These are phyloP conservation scores for Cyberlindnera bimundalis DNA, from an alignment of 805 yeast species.

Conservation along the genomic window DNA sequence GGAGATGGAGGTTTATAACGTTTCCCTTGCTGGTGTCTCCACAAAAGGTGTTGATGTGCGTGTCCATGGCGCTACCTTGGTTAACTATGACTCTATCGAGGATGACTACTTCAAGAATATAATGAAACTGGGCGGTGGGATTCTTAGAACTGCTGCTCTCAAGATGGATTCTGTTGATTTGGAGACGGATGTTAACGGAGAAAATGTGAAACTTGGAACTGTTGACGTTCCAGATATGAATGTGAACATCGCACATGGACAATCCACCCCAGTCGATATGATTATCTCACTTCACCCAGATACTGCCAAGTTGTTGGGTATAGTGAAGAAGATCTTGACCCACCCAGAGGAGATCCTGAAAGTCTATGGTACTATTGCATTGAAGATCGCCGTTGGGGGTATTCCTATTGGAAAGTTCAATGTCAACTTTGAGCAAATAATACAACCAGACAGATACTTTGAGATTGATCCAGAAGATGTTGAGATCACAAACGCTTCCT, in stretches of 20 bases:
- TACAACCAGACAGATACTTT: slow-evolving; percentile 26
- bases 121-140: slow-evolving; percentile 33
- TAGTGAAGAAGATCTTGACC: slow-evolving; percentile 31
- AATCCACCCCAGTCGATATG: slow-evolving; percentile 27
- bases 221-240: slow-evolving; percentile 33
- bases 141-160: slow-evolving; percentile 28
- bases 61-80: slow-evolving; percentile 30
- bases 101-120: slow-evolving; percentile 25
- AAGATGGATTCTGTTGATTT: slow-evolving; percentile 32
- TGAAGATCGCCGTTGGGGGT: slow-evolving; percentile 32
- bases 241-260: slow-evolving; percentile 30
- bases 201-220: slow-evolving; percentile 30
- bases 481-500: slow-evolving; percentile 23
- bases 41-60: slow-evolving; percentile 32
- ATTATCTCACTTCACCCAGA: slow-evolving; percentile 33
- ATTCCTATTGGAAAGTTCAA: slow-evolving; percentile 31
- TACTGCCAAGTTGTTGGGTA: slow-evolving; percentile 29
- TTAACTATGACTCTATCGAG: slow-evolving; percentile 32
- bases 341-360: slow-evolving; percentile 32
- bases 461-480: slow-evolving; percentile 21
- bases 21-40: slow-evolving; percentile 30
- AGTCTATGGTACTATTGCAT: slow-evolving; percentile 33
- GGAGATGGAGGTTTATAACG: slow-evolving; percentile 29
- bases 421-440: slow-evolving; percentile 31
- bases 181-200: slow-evolving; percentile 23